These are phyloP conservation scores for Striga hermonthica DNA, from an alignment of 305 asterid species.

Conservation along the genomic window DNA sequence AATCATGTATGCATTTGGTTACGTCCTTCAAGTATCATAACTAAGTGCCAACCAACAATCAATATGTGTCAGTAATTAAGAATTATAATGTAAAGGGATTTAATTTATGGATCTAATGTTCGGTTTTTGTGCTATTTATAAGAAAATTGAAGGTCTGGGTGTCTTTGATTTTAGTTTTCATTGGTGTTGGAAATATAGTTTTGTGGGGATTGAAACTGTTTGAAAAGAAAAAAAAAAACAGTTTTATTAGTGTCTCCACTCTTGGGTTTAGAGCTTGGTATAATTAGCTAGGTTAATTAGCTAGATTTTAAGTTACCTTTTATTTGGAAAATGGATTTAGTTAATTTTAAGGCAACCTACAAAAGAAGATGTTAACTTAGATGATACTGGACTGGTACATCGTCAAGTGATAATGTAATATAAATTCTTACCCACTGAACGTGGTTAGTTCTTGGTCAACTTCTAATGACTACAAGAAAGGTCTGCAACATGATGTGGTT, in stretches of 20 bases:
- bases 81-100: background rate
- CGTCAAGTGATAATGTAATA: background rate
- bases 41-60: no score
- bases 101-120: background rate
- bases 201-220: background rate
- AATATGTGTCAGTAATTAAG: background rate
- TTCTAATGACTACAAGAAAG: conserved; percentile 8
- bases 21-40: no score
- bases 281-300: no score
- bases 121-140: background rate
- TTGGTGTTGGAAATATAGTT: background rate
- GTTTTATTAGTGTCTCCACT: background rate
- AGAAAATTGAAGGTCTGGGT: background rate
- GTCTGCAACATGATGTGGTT: conserved; percentile 3
- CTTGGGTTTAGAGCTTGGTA: no score
- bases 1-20: no score
- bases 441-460: conserved; percentile 22
- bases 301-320: background rate
- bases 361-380: conserved; percentile 1
- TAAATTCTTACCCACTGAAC: conserved; percentile 1
- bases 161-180: background rate
- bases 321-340: conserved; percentile 1
- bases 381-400: background rate
- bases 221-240: background rate
- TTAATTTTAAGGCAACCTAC: conserved; percentile 8